Conservation (phyloP, 2,329 filamentous ascomycete species). For the Diaporthe citriasiana region DNA sequence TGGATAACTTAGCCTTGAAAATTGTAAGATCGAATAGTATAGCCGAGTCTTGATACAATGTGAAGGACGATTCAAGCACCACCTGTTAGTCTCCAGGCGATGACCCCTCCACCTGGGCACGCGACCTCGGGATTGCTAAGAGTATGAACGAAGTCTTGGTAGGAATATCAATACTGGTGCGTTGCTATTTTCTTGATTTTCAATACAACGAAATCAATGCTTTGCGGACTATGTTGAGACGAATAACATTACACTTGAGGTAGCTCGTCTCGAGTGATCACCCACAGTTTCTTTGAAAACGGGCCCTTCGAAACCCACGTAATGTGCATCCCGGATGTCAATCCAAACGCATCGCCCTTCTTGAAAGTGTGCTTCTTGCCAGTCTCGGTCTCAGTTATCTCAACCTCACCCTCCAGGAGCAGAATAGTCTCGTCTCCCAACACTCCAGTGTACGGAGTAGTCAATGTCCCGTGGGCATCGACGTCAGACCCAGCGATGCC, state of each 20-base stretch:
- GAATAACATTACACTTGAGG: not conserved
- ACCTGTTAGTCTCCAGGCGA: too few species aligned
- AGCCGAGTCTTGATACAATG: too few species aligned
- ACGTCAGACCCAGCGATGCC: conserved; percentile 33
- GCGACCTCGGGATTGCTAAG: not conserved
- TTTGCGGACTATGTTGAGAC: accelerated
- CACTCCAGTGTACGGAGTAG: not conserved
- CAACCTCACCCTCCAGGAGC: not conserved
- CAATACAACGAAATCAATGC: not conserved
- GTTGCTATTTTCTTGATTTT: too few species aligned
- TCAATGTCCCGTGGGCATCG: not conserved
- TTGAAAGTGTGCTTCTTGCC: conserved; percentile 20
- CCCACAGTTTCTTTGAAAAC: conserved; percentile 36
- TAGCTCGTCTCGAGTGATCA: not conserved
- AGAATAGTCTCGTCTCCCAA: not conserved
- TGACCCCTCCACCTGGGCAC: too few species aligned
- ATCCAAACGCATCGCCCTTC: conserved; percentile 32
- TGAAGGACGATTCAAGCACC: too few species aligned
- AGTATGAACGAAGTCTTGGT: not conserved
- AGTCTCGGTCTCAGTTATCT: conserved; percentile 3
- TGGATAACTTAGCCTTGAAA: too few species aligned
- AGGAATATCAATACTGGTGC: too few species aligned
- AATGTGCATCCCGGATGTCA: conserved; percentile 36
- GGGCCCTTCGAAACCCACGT: conserved; percentile 34
- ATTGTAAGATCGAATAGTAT: too few species aligned